Conservation (phyloP, 1,284 basidiomycete genomes). For the Trichosporon coremiiforme region DNA sequence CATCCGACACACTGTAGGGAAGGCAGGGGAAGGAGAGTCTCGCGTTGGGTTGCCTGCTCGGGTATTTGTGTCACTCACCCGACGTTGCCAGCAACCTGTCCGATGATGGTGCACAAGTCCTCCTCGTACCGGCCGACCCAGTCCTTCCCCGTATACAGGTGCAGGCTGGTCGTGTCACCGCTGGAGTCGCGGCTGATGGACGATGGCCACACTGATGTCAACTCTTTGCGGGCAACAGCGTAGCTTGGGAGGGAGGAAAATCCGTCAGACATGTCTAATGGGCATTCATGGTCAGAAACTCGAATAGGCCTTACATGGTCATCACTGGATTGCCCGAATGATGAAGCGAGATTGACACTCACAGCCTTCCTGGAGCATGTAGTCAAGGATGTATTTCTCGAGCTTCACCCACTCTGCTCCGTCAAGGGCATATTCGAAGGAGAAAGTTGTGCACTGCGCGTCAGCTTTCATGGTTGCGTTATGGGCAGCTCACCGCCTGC, state of each 20-base stretch:
- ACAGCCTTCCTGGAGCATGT: slow-evolving; percentile 24
- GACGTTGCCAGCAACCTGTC: slow-evolving; percentile 16
- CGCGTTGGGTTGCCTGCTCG: background rate
- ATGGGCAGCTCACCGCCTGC: background rate
- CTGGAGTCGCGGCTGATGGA: background rate
- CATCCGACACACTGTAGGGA: background rate
- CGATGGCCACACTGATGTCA: slow-evolving; percentile 16
- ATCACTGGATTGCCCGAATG: slow-evolving; percentile 5
- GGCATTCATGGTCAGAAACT: background rate
- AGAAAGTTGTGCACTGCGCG: slow-evolving; percentile 17
- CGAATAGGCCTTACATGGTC: slow-evolving; percentile 10
- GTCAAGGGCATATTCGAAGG: slow-evolving; percentile 9
- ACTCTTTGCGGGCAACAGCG: no score
- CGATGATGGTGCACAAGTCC: slow-evolving; percentile 16
- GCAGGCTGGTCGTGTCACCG: background rate
- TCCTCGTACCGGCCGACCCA: slow-evolving; percentile 22
- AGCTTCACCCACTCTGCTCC: slow-evolving; percentile 16
- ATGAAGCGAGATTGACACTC: background rate
- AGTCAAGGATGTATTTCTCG: slow-evolving; percentile 20
- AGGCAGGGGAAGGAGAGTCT: background rate
- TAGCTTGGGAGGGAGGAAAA: no score
- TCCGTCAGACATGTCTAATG: background rate
- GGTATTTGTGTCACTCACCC: slow-evolving; percentile 19
- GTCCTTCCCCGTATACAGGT: slow-evolving; percentile 14
- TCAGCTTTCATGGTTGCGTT: background rate